Evolutionary conservation across 805 yeast species (phyloP).

Genomic region (Saturnispora galanensis): DNA sequence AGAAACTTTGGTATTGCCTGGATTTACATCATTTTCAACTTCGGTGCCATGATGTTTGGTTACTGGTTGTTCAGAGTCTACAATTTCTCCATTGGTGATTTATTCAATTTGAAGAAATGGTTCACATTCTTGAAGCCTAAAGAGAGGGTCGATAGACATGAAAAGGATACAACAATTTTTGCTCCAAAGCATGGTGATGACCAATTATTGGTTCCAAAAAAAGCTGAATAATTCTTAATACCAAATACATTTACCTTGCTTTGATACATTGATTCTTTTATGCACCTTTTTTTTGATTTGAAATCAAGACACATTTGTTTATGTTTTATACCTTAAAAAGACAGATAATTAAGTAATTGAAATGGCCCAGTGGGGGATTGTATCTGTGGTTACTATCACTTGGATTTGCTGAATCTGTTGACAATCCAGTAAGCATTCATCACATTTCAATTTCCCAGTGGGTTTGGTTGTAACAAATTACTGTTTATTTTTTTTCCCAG

Average conservation of each 20-base stretch:
- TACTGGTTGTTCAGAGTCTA: slow-evolving; percentile 31
- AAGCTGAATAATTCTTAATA: background rate
- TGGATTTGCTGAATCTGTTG: no score
- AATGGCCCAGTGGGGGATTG: no score
- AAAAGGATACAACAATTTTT: slow-evolving; percentile 36
- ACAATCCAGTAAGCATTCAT: no score
- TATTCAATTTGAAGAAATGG: slow-evolving; percentile 32
- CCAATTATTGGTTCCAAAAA: slow-evolving; percentile 23
- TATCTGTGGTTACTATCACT: no score
- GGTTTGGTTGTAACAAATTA: no score
- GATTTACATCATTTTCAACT: slow-evolving; percentile 47
- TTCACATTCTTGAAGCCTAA: slow-evolving; percentile 19
- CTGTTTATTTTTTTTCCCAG: no score
- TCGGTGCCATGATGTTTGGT: slow-evolving; percentile 31
- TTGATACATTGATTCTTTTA: background rate
- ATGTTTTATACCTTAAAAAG: no score
- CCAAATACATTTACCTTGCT: background rate
- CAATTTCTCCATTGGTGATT: slow-evolving; percentile 24
- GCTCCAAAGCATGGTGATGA: slow-evolving; percentile 32
- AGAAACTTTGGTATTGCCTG: slow-evolving; percentile 56
- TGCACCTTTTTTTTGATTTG: background rate
- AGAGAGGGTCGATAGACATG: slow-evolving; percentile 38
- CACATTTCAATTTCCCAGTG: no score
- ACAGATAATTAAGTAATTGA: no score
- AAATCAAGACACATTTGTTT: no score